Evolutionary conservation across 768 basidiomycete species (phyloP).

Genomic region (Nidularia pulvinata): DNA sequence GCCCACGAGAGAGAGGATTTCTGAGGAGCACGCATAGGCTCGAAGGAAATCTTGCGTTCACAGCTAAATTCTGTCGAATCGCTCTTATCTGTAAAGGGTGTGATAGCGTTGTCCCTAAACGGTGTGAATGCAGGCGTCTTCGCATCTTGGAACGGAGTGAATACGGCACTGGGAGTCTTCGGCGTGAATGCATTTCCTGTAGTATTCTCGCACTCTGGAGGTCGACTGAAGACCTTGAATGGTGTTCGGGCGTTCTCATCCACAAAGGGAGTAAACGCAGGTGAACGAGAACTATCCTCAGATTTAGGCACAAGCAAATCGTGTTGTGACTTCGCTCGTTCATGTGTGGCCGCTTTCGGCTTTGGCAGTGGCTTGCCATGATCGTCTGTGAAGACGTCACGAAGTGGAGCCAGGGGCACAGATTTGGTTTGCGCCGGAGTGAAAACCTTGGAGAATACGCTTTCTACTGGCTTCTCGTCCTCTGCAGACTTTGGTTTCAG

Average conservation of each 20-base stretch:
- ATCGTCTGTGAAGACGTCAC: conserved; percentile 43
- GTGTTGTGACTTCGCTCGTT: conserved; percentile 42
- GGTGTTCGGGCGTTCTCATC: conserved; percentile 47
- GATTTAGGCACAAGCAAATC: conserved; percentile 18
- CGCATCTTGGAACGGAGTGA: conserved; percentile 39
- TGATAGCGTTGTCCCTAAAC: conserved; percentile 25
- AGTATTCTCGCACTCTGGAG: conserved; percentile 46
- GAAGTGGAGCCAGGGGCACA: conserved; percentile 33
- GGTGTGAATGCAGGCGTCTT: conserved; percentile 34
- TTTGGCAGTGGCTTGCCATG: conserved; percentile 39
- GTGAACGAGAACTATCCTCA: conserved; percentile 13
- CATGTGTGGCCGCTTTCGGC: conserved; percentile 28
- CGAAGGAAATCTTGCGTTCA: neutral
- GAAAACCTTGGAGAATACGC: conserved; percentile 64
- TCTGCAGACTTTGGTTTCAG: conserved; percentile 26
- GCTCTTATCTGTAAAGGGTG: conserved; percentile 23
- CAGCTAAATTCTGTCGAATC: conserved; percentile 18
- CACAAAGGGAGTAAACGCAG: conserved; percentile 36
- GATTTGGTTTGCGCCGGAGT: conserved; percentile 51
- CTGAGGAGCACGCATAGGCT: conserved; percentile 12
- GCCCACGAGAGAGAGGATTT: conserved; percentile 13
- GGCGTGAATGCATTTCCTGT: conserved; percentile 37
- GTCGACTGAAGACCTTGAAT: conserved; percentile 74
- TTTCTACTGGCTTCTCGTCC: conserved; percentile 33
- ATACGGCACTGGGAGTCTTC: conserved; percentile 36